Evolutionary conservation across 352 stramenopile species (phyloP).

Genomic region (Phytophthora ohioensis): DNA sequence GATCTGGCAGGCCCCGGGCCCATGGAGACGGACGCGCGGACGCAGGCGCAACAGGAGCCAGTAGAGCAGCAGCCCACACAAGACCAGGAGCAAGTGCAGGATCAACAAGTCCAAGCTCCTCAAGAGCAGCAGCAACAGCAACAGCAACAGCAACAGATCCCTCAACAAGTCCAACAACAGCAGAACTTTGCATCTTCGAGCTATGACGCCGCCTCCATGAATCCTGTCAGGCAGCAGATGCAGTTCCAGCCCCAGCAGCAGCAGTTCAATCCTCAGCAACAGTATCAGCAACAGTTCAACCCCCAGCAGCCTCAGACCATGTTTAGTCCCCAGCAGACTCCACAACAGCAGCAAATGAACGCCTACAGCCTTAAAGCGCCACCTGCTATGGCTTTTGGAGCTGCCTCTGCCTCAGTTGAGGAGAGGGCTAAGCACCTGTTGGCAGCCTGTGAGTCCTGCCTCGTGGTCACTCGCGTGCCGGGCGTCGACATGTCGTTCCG

Average conservation of each 20-base stretch:
- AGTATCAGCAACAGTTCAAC: slow-evolving; percentile 29
- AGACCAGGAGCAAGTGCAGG: slow-evolving; percentile 13
- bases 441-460: slow-evolving; percentile 76
- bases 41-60: slow-evolving; percentile 19
- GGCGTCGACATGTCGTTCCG: slow-evolving; percentile 86
- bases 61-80: neutral
- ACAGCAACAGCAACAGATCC: slow-evolving; percentile 26
- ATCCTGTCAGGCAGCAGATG: slow-evolving; percentile 25
- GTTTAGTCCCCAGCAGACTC: slow-evolving; percentile 35
- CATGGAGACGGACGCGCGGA: slow-evolving; percentile 24
- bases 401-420: slow-evolving; percentile 30
- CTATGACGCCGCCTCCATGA: slow-evolving; percentile 31
- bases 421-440: slow-evolving; percentile 72
- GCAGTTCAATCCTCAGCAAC: slow-evolving; percentile 13
- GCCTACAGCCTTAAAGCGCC: slow-evolving; percentile 36
- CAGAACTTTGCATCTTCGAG: slow-evolving; percentile 22
- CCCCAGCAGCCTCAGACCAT: slow-evolving; percentile 29
- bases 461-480: slow-evolving; percentile 71
- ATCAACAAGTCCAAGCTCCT: slow-evolving; percentile 3
- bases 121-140: slow-evolving; percentile 18
- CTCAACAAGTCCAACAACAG: slow-evolving; percentile 12
- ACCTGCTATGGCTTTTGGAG: slow-evolving; percentile 29
- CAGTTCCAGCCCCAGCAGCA: slow-evolving; percentile 33
- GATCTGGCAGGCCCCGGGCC: slow-evolving; percentile 2
- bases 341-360: slow-evolving; percentile 34